Percentiles rank a stretch among this genome's conserved stretches.
Conservation (phyloP, 2,329 filamentous ascomycete genomes). For the Penicillium sp. region DNA sequence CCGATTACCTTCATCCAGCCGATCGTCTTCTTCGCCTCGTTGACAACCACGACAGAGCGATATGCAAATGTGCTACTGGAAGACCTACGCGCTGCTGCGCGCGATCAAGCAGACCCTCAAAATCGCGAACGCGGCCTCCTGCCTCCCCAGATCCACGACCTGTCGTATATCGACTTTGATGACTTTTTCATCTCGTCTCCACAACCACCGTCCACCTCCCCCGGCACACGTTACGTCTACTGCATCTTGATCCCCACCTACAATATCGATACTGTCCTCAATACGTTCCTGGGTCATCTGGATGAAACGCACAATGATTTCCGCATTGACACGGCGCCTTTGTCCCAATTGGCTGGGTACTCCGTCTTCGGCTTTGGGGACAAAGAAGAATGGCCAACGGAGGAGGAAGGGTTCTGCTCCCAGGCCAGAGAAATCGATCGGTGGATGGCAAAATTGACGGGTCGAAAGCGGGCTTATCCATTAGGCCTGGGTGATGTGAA, state of each 20-base stretch:
- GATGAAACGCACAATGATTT: conserved; percentile 95
- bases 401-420: conserved; percentile 85
- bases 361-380: conserved; percentile 94
- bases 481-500: conserved; percentile 84
- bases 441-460: conserved; percentile 95
- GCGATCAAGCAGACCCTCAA: conserved; percentile 19
- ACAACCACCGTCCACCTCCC: conserved; percentile 47
- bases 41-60: conserved; percentile 76
- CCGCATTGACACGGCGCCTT: conserved; percentile 81
- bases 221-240: conserved; percentile 64
- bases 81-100: conserved; percentile 45
- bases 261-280: conserved; percentile 88
- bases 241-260: conserved; percentile 82
- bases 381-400: conserved; percentile 82
- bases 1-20: conserved; percentile 49
- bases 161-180: conserved; percentile 84
- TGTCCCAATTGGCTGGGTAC: conserved; percentile 73
- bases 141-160: conserved; percentile 63
- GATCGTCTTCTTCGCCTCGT: conserved; percentile 80
- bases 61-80: conserved; percentile 60
- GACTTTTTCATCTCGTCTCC: conserved; percentile 82
- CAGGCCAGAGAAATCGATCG: conserved; percentile 86
- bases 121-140: conserved; percentile 37
- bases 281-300: conserved; percentile 79
- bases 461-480: conserved; percentile 77